A percentile compares a stretch with the other conserved stretches of the same genome.
Conservation (phyloP, 179 eudicot genomes). For the Beta lomatogona region DNA sequence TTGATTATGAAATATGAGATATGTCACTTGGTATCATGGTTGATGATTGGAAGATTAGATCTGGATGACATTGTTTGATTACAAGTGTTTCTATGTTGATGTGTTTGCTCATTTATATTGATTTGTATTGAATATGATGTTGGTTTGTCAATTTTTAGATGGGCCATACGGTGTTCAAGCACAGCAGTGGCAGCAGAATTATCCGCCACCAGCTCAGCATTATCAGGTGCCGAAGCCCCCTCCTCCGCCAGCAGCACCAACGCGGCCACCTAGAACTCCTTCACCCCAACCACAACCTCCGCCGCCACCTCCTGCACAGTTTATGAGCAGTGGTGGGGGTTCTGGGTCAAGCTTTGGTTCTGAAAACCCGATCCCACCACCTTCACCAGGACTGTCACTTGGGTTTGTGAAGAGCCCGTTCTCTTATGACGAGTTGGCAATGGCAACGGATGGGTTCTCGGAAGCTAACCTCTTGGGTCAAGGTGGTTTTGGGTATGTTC, state of each 20-base stretch:
- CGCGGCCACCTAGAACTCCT: constrained; percentile 55
- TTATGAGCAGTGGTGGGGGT: constrained; percentile 73
- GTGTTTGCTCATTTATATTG: background rate
- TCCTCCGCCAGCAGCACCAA: constrained; percentile 55
- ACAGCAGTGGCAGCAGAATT: constrained; percentile 46
- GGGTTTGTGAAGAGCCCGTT: constrained; percentile 78
- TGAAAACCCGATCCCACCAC: constrained; percentile 55
- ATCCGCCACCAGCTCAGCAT: constrained; percentile 36
- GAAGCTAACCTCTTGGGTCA: constrained; percentile 88
- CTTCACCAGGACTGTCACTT: constrained; percentile 69
- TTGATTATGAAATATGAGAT: no score
- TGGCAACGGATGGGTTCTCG: constrained; percentile 88
- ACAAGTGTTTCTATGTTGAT: no score
- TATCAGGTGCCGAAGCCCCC: constrained; percentile 46
- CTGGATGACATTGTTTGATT: no score
- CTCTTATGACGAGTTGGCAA: constrained; percentile 77
- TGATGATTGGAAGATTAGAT: constrained; percentile 6
- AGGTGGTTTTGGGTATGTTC: constrained; percentile 98
- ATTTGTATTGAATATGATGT: constrained; percentile 6
- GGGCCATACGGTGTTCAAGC: constrained; percentile 37
- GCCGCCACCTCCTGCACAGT: constrained; percentile 50
- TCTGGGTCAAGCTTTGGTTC: constrained; percentile 84
- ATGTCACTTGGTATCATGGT: no score
- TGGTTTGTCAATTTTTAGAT: constrained; percentile 32
- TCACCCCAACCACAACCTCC: constrained; percentile 36